Evolutionary conservation across 257 asterid genomes (phyloP).

Genomic region (Nicotiana sylvestris): DNA sequence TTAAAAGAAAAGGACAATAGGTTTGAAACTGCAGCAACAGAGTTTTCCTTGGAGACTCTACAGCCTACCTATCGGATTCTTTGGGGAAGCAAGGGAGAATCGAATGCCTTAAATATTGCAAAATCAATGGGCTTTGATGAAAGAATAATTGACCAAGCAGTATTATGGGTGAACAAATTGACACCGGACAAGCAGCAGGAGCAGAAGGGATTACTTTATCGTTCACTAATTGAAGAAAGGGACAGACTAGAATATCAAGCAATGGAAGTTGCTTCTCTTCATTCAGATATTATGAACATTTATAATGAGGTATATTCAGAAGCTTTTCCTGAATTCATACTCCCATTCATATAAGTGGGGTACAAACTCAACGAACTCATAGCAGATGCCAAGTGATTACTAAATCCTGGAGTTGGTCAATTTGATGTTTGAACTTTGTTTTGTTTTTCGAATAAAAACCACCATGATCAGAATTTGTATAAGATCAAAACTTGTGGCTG

Average conservation of each 20-base stretch:
- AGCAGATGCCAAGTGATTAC: neutral
- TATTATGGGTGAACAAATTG: conserved; percentile 71
- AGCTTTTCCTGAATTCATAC: neutral
- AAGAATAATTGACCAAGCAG: conserved; percentile 55
- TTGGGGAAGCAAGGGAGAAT: conserved; percentile 92
- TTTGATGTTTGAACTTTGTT: neutral
- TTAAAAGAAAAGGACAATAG: conserved; percentile 69
- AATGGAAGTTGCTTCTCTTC: conserved; percentile 50
- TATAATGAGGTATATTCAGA: conserved; percentile 58
- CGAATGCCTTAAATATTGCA: conserved; percentile 87
- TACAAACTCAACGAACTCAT: neutral
- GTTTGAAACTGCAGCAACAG: conserved; percentile 98
- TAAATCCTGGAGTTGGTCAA: neutral
- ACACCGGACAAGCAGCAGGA: conserved; percentile 80
- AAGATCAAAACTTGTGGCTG: neutral
- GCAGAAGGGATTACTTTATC: conserved; percentile 60
- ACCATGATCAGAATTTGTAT: neutral
- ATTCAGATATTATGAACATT: conserved; percentile 50
- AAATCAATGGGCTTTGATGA: conserved; percentile 72
- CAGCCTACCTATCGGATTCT: conserved; percentile 82
- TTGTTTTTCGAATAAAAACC: neutral
- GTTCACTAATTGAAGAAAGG: conserved; percentile 75
- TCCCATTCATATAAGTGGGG: neutral
- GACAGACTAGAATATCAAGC: conserved; percentile 65
- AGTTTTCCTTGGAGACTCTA: conserved; percentile 70